Conservation (phyloP, 2,329 filamentous ascomycete genomes). For the Penicillium sp. region DNA sequence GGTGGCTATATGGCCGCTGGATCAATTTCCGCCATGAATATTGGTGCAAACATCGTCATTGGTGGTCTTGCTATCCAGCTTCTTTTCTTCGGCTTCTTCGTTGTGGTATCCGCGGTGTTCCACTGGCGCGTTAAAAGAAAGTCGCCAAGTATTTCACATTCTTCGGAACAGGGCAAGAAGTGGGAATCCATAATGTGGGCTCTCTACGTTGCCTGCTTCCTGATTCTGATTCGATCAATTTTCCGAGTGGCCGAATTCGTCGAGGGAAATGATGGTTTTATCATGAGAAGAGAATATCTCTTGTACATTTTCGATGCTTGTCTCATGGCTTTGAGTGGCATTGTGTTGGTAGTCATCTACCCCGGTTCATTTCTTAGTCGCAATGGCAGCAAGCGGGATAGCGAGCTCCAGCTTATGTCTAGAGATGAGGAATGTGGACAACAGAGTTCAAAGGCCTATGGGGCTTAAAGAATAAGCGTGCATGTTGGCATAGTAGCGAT, state of each 20-base stretch:
- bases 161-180: constrained; percentile 1
- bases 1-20: constrained; percentile 37
- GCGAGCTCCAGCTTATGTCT: constrained; percentile 17
- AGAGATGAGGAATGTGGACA: background rate
- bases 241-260: constrained; percentile 44
- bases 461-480: background rate
- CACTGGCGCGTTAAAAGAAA: constrained; percentile 45
- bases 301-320: constrained; percentile 44
- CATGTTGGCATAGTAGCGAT: background rate
- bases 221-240: constrained; percentile 42
- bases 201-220: constrained; percentile 34
- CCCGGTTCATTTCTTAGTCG: constrained; percentile 15
- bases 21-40: constrained; percentile 21
- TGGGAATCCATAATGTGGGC: constrained; percentile 29
- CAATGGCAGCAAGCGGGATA: constrained; percentile 14
- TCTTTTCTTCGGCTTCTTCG: constrained; percentile 64
- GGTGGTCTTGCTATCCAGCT: constrained; percentile 65
- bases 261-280: constrained; percentile 38
- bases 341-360: constrained; percentile 15
- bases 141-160: background rate
- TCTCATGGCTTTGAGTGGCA: constrained; percentile 35
- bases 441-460: constrained; percentile 2
- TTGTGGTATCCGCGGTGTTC: constrained; percentile 57
- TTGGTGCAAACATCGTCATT: constrained; percentile 55
- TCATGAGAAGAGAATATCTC: constrained; percentile 40